Conservation (phyloP, 495 filamentous ascomycete genomes). For the Oidiodendron maius region DNA sequence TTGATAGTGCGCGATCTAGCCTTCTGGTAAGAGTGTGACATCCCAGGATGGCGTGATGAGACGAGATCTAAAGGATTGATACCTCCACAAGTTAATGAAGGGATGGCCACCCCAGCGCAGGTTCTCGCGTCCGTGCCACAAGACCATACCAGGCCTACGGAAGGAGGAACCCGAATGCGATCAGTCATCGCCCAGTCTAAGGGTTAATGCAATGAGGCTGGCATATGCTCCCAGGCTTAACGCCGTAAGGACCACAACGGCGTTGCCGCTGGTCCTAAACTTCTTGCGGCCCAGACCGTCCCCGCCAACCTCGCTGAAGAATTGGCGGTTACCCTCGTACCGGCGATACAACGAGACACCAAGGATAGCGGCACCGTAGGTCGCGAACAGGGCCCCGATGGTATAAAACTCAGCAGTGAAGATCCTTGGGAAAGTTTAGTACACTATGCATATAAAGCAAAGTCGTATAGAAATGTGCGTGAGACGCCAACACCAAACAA, state of each 20-base stretch:
- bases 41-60: no score
- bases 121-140: neutral
- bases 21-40: no score
- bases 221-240: conserved; percentile 79
- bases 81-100: neutral
- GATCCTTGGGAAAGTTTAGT: no score
- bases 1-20: no score
- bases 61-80: neutral
- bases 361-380: conserved; percentile 81
- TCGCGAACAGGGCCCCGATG: conserved; percentile 86
- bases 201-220: conserved; percentile 68
- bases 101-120: neutral
- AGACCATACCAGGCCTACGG: neutral
- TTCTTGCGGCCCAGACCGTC: conserved; percentile 62
- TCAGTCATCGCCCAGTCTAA: conserved; percentile 11
- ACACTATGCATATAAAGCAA: no score
- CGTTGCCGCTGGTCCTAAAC: conserved; percentile 85
- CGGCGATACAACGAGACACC: conserved; percentile 74
- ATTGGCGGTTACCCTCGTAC: conserved; percentile 86
- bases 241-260: conserved; percentile 73
- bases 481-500: no score
- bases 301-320: conserved; percentile 72
- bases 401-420: conserved; percentile 94
- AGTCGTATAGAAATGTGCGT: no score
- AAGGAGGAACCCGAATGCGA: neutral